Conservation (phyloP, 768 basidiomycete genomes). For the Collybia nuda region DNA sequence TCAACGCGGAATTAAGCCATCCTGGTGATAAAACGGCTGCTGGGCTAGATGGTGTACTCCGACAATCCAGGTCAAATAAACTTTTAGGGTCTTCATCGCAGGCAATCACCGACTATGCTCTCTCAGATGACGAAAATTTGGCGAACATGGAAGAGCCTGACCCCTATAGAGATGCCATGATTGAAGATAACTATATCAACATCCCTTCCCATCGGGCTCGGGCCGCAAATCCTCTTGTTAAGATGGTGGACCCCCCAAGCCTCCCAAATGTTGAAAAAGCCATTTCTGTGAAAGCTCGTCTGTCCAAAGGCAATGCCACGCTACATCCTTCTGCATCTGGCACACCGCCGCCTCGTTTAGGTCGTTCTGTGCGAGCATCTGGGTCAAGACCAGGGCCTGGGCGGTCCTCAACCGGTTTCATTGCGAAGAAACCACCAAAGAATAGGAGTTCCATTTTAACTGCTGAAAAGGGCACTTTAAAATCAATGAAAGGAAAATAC, state of each 20-base stretch:
- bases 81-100: neutral
- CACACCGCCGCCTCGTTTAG: neutral
- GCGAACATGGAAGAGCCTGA: neutral
- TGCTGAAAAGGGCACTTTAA: conserved; percentile 48
- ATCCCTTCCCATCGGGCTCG: conserved; percentile 46
- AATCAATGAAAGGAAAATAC: conserved; percentile 49
- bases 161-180: conserved; percentile 11
- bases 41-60: neutral
- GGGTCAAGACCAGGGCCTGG: conserved; percentile 47
- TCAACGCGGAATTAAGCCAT: neutral
- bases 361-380: conserved; percentile 2
- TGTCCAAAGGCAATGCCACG: conserved; percentile 24
- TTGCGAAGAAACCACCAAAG: neutral
- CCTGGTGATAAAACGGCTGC: too few relatives aligned
- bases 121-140: neutral
- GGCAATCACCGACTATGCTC: neutral
- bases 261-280: conserved; percentile 31
- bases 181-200: neutral
- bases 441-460: conserved; percentile 48
- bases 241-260: conserved; percentile 45
- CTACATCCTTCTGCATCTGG: conserved; percentile 9
- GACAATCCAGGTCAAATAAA: neutral
- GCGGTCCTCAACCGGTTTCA: conserved; percentile 44
- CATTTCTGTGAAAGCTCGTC: conserved; percentile 50
- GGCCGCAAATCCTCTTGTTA: conserved; percentile 52